Conservation (phyloP, 371 early-diverging fungal species). For the Coemansia sp. region DNA sequence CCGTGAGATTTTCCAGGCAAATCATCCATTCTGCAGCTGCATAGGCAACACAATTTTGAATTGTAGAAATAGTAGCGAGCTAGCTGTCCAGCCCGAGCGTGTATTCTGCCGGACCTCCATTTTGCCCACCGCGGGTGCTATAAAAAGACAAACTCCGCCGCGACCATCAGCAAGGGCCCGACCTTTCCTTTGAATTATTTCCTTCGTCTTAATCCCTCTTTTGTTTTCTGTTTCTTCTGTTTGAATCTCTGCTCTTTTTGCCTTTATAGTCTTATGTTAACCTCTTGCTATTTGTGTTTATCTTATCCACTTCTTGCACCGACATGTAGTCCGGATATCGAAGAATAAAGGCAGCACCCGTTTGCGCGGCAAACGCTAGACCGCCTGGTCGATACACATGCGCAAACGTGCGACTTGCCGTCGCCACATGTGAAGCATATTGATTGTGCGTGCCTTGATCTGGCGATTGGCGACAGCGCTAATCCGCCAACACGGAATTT, state of each 20-base stretch:
- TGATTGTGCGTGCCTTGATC: background rate
- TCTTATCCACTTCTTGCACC: too few relatives aligned
- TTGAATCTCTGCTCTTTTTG: background rate
- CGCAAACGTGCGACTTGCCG: too few relatives aligned
- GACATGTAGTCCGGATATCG: too few relatives aligned
- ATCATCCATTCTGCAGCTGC: slow-evolving; percentile 1
- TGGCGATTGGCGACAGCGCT: background rate
- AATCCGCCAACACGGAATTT: background rate
- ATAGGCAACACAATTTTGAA: background rate
- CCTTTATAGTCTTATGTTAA: background rate
- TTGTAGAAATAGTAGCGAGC: slow-evolving; percentile 1
- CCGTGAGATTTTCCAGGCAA: background rate
- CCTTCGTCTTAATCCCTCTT: background rate
- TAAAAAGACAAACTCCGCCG: background rate
- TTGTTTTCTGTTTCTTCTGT: background rate
- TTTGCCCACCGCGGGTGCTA: background rate
- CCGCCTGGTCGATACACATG: too few relatives aligned
- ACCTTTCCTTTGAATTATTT: background rate
- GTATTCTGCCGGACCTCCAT: slow-evolving; percentile 3
- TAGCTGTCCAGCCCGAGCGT: background rate
- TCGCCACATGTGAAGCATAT: too few relatives aligned
- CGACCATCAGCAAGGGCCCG: background rate
- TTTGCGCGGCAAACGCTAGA: too few relatives aligned
- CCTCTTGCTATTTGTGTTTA: background rate
- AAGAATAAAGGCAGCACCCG: too few relatives aligned